Evolutionary conservation across 805 yeast genomes (phyloP).

Genomic region (Middelhovenomyces tepae): DNA sequence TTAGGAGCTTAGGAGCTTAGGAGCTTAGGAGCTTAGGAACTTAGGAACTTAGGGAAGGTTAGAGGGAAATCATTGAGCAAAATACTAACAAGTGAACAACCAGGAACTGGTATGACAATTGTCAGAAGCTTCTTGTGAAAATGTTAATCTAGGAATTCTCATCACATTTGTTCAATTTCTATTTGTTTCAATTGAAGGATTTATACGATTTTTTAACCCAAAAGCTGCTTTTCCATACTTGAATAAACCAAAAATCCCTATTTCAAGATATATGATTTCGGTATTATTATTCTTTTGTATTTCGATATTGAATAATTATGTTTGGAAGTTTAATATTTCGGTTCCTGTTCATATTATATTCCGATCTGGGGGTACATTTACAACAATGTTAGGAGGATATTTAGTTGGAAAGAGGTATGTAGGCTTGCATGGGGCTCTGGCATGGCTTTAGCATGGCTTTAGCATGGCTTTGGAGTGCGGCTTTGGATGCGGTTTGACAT

Average conservation of each 20-base stretch:
- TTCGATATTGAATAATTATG: conserved; percentile 49
- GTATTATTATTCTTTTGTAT: conserved; percentile 44
- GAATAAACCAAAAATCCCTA: conserved; percentile 26
- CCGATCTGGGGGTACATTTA: conserved; percentile 54
- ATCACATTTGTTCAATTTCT: conserved; percentile 52
- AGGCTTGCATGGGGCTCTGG: too few species aligned
- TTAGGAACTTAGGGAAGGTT: too few species aligned
- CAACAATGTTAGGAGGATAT: conserved; percentile 51
- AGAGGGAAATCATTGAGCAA: too few species aligned
- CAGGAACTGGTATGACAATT: too few species aligned
- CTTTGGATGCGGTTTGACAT: too few species aligned
- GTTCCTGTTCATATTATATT: conserved; percentile 62
- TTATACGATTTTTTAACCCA: conserved; percentile 30
- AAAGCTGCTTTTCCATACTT: conserved; percentile 26
- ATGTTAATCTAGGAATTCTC: conserved; percentile 39
- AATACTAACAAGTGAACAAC: too few species aligned
- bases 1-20: too few species aligned
- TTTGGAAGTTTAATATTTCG: conserved; percentile 46
- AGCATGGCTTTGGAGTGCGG: too few species aligned
- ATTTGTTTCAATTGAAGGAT: conserved; percentile 40
- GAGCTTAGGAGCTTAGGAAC: too few species aligned
- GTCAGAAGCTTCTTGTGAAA: too few species aligned
- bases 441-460: too few species aligned
- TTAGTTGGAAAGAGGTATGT: conserved; percentile 41
- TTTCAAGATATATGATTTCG: conserved; percentile 34